Base-by-base conservation (phyloP, 495 filamentous ascomycete species). In the Terfezia claveryi region DNA sequence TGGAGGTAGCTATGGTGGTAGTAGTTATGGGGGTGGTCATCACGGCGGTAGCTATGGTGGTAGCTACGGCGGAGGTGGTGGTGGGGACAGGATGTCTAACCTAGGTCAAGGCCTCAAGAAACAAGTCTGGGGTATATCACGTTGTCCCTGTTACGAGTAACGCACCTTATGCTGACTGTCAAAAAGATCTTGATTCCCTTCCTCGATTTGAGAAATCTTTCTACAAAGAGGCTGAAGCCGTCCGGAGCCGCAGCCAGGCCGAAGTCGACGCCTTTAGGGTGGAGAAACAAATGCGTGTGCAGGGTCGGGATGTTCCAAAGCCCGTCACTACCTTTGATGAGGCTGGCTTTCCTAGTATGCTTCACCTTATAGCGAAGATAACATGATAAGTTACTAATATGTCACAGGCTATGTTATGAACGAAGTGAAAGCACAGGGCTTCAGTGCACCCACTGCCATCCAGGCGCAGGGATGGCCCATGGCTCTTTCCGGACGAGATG, bases 171-270 rank as follows among this genome's bases (percentile, higher is more conserved):
- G 53, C 44, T 61, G 64, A 58, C 51, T 51, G 23, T 49, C 12
- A 32, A 41, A 49, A 64, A 89, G 89, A 98, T 69, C 62, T 88
- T 16, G 71, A 68, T 67, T 71, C 80, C 23, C 65, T 98, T 23
- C 88, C 91, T 59, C 95, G 95, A 70, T 98, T 98, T 69, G 91
- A 98, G 66, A 98, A 98, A 72, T 87, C 83, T 27, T 98, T 98
- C 74, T 98, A 98, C 75, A 92, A 94, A 70, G 91, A 96, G 70
- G 79, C 89, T 63, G 76, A 80, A 6, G 75, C 77, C 56, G 91
- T 98, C 36, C 67, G 78, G 54, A 70, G 66, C 57, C 87, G 91
- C 63, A 79, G 85, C 12, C 68, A 77, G 44, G 78, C 76, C 46
- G 88, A 95, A 54, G 81, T 98, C 44, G 81, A 85, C 46, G 83